phyloP scores from a whole-genome alignment of 2,329 filamentous ascomycete species.

The Aspergillus fischeri region DNA sequence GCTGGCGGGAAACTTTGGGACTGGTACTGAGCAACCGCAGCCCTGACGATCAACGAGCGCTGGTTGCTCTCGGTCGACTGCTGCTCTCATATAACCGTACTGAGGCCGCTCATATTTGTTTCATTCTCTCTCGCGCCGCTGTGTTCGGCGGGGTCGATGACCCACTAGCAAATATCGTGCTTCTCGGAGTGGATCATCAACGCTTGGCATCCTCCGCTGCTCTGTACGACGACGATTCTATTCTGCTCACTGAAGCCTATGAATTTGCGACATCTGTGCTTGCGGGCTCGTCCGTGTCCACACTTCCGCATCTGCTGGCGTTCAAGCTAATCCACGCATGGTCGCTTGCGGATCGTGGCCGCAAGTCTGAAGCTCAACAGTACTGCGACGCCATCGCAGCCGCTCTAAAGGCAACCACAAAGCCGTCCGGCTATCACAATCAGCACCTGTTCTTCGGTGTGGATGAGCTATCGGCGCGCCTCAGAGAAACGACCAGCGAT shows the following conservation, averaged over 20 bases:
- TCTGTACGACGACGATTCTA: slow-evolving; percentile 73
- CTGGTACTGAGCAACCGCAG: slow-evolving; percentile 87
- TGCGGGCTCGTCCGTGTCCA: slow-evolving; percentile 51
- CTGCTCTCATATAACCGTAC: slow-evolving; percentile 79
- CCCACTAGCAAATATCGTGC: slow-evolving; percentile 68
- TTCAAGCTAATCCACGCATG: slow-evolving; percentile 91
- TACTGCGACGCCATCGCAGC: slow-evolving; percentile 83
- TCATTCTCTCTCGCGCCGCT: slow-evolving; percentile 72
- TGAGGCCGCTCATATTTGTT: slow-evolving; percentile 92
- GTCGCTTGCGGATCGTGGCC: slow-evolving; percentile 76
- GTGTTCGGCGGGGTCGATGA: slow-evolving; percentile 84
- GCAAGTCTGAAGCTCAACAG: slow-evolving; percentile 74
- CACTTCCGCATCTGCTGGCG: slow-evolving; percentile 75
- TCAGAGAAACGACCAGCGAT: slow-evolving; percentile 82
- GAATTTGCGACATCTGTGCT: slow-evolving; percentile 81
- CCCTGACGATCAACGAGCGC: slow-evolving; percentile 68
- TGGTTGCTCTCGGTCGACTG: slow-evolving; percentile 76
- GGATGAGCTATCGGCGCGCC: slow-evolving; percentile 75
- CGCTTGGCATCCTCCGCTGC: slow-evolving; percentile 63
- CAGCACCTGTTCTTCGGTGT: slow-evolving; percentile 67
- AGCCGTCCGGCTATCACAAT: slow-evolving; percentile 83
- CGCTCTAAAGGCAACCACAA: slow-evolving; percentile 74
- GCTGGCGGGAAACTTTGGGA: slow-evolving; percentile 87
- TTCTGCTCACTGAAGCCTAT: slow-evolving; percentile 94
- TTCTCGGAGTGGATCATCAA: slow-evolving; percentile 80